Evolutionary conservation across 805 yeast genomes (phyloP).

Genomic region (Ogataea philodendri): DNA sequence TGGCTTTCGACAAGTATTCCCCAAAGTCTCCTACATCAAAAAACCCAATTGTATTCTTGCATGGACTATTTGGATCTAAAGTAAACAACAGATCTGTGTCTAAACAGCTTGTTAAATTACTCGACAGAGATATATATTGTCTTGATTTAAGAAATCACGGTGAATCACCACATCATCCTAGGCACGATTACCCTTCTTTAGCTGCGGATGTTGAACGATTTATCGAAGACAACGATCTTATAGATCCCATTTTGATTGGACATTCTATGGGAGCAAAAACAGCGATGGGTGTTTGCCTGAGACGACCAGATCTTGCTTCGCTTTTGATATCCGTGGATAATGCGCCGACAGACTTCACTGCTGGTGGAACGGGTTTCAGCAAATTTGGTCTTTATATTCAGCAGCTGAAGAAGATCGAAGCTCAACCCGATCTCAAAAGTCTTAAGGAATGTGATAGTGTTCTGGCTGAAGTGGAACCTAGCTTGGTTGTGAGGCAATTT

Average conservation of each 20-base stretch:
- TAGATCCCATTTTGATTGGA: slow-evolving; percentile 64
- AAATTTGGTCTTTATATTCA: slow-evolving; percentile 67
- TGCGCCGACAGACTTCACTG: slow-evolving; percentile 72
- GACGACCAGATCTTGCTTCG: slow-evolving; percentile 59
- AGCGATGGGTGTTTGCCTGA: slow-evolving; percentile 80
- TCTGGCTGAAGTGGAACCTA: slow-evolving; percentile 60
- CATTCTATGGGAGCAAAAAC: slow-evolving; percentile 95
- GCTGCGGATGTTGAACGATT: slow-evolving; percentile 84
- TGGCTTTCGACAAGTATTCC: slow-evolving; percentile 48
- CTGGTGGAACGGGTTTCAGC: slow-evolving; percentile 37
- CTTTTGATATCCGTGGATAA: slow-evolving; percentile 81
- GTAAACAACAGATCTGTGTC: slow-evolving; percentile 82
- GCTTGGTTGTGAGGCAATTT: slow-evolving; percentile 67
- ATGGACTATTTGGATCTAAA: slow-evolving; percentile 86
- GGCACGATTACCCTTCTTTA: slow-evolving; percentile 77
- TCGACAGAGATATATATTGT: slow-evolving; percentile 61
- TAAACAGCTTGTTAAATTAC: slow-evolving; percentile 45
- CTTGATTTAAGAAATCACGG: slow-evolving; percentile 91
- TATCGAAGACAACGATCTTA: slow-evolving; percentile 44
- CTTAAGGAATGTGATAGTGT: slow-evolving; percentile 67
- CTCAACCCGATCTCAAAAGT: slow-evolving; percentile 41
- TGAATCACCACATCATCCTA: slow-evolving; percentile 70
- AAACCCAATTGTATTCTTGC: slow-evolving; percentile 71
- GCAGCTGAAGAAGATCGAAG: slow-evolving; percentile 58
- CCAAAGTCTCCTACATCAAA: slow-evolving; percentile 22